Percentiles rank a stretch among this genome's conserved stretches.
These are phyloP conservation scores for Rhododendron ovatum DNA, from an alignment of 148 eudicot genomes.

Conservation along the genomic window DNA sequence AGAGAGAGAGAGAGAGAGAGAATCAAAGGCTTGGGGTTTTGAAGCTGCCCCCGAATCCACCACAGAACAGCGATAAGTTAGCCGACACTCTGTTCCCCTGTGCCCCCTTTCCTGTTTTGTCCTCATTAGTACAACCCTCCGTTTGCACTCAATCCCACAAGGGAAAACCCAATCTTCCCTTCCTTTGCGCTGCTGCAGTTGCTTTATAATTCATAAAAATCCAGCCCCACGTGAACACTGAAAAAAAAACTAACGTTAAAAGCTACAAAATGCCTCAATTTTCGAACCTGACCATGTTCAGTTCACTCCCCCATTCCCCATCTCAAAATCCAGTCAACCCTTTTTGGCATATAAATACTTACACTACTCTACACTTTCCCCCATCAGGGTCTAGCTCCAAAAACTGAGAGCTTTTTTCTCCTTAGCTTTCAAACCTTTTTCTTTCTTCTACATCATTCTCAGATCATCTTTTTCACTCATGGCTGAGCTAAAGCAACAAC, in stretches of 20 bases:
- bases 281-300: constrained; percentile 38
- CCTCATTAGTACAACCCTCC: constrained; percentile 31
- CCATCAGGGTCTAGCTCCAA: constrained; percentile 43
- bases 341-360: constrained; percentile 21
- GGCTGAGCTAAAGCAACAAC: constrained; percentile 42
- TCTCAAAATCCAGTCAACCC: neutral
- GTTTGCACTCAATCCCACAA: neutral
- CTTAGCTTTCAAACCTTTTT: neutral
- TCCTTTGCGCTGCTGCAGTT: constrained; percentile 9
- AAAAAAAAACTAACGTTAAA: neutral
- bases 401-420: constrained; percentile 31
- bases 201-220: constrained; percentile 3
- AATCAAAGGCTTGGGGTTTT: neutral
- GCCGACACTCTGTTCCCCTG: constrained; percentile 23
- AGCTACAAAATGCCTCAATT: constrained; percentile 32
- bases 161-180: constrained; percentile 7
- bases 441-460: neutral
- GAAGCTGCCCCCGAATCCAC: constrained; percentile 4
- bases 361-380: neutral
- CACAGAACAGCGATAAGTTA: neutral
- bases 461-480: constrained; percentile 15
- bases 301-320: constrained; percentile 9
- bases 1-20: neutral
- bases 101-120: constrained; percentile 33
- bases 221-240: constrained; percentile 34